Evolutionary conservation across 2,329 filamentous ascomycete genomes (phyloP).

Genomic region (Alternaria longipes): DNA sequence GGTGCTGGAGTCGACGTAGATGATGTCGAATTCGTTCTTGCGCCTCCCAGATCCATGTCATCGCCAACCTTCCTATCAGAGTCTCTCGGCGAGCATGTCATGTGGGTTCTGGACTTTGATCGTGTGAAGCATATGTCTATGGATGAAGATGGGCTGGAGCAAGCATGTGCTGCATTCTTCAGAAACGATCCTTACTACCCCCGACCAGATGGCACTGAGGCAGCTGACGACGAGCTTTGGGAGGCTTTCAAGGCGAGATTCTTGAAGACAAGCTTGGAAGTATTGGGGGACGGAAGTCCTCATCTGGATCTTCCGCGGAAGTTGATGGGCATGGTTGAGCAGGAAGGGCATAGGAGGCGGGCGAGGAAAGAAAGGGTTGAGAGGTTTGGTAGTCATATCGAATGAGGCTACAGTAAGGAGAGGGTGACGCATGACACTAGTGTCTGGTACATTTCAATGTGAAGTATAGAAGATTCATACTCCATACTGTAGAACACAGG

Average conservation of each 20-base stretch:
- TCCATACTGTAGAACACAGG: no score
- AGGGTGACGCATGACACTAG: no score
- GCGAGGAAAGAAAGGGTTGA: not conserved
- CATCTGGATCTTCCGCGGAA: not conserved
- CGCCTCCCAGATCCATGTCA: not conserved
- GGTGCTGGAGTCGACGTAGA: not conserved
- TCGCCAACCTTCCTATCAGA: not conserved
- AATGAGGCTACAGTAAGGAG: no score
- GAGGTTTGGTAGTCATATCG: no score
- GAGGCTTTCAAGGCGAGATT: not conserved
- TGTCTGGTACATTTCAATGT: no score
- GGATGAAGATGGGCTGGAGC: not conserved
- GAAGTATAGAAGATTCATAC: no score
- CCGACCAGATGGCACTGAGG: not conserved
- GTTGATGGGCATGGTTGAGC: not conserved
- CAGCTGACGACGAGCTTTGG: not conserved
- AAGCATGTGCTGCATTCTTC: not conserved
- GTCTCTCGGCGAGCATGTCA: not conserved
- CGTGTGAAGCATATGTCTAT: not conserved
- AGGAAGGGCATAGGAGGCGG: not conserved
- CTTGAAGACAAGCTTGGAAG: not conserved
- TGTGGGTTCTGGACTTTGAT: not conserved
- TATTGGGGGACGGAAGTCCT: rapidly evolving
- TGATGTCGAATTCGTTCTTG: not conserved
- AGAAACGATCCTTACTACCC: not conserved